These are phyloP conservation scores for Calonectria hawksworthii DNA, from an alignment of 2,329 filamentous ascomycete species.

Conservation along the genomic window DNA sequence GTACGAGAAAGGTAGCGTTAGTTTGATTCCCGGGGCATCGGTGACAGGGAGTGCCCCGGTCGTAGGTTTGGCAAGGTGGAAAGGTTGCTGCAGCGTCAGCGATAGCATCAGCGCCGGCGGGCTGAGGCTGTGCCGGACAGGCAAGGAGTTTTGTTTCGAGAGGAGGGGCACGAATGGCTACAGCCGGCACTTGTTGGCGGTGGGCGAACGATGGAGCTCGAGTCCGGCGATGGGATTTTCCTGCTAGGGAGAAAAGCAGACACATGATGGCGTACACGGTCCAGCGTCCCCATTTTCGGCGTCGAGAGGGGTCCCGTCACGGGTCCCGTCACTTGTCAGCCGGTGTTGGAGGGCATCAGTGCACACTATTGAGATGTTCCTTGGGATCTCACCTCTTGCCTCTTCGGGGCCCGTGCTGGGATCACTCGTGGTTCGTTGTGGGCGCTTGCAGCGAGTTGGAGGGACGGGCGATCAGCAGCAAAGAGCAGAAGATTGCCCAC, in stretches of 20 bases:
- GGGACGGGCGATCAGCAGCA: constrained; percentile 10
- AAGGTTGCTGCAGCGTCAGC: constrained; percentile 42
- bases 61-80: constrained; percentile 32
- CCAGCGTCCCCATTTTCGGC: constrained; percentile 12
- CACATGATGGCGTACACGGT: constrained; percentile 18
- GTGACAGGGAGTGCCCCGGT: constrained; percentile 39
- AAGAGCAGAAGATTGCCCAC: background rate
- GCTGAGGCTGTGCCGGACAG: constrained; percentile 42
- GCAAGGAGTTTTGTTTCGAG: constrained; percentile 43
- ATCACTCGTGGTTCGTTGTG: constrained; percentile 8
- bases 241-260: constrained; percentile 26
- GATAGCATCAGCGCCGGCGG: constrained; percentile 42
- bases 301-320: background rate
- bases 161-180: constrained; percentile 40
- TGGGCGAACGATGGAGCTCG: constrained; percentile 30
- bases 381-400: constrained; percentile 14
- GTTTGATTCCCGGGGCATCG: constrained; percentile 4
- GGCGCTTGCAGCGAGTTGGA: constrained; percentile 19
- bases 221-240: constrained; percentile 26
- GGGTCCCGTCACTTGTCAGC: background rate
- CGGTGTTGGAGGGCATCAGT: constrained; percentile 7
- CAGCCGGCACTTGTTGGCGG: constrained; percentile 40
- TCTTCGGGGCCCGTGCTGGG: constrained; percentile 12
- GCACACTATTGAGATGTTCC: constrained; percentile 1
- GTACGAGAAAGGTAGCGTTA: constrained; percentile 12